Percentiles rank a stretch among this genome's conserved stretches.
These are phyloP conservation scores for Lyophyllum semitale DNA, from an alignment of 768 basidiomycete genomes.

Conservation along the genomic window DNA sequence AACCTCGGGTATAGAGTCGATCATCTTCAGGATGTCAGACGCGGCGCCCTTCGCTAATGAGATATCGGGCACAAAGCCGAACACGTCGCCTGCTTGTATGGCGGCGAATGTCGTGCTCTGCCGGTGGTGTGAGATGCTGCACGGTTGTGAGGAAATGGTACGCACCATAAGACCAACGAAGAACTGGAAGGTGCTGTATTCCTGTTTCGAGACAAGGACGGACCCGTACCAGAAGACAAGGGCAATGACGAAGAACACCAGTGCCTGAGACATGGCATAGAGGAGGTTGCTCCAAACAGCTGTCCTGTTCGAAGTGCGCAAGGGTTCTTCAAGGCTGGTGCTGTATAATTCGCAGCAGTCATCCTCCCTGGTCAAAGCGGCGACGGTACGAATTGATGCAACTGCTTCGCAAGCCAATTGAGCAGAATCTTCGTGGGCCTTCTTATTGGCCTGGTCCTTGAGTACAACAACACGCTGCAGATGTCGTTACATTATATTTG, in stretches of 20 bases:
- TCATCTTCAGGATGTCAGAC: conserved; percentile 71
- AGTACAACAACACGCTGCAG: conserved; percentile 77
- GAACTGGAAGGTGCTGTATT: conserved; percentile 65
- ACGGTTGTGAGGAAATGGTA: conserved; percentile 1
- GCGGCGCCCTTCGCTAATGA: conserved; percentile 82
- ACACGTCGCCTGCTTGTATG: conserved; percentile 86
- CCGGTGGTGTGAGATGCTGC: conserved; percentile 2
- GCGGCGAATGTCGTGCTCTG: conserved; percentile 77
- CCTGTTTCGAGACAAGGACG: conserved; percentile 52
- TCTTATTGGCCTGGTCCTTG: conserved; percentile 84
- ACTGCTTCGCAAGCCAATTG: conserved; percentile 93
- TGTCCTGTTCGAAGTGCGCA: conserved; percentile 63
- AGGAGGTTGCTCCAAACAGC: conserved; percentile 65
- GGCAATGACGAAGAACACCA: conserved; percentile 79
- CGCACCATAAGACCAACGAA: conserved; percentile 83
- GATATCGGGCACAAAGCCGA: conserved; percentile 85
- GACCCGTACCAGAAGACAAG: conserved; percentile 84
- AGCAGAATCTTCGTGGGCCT: conserved; percentile 76
- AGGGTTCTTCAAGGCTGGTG: conserved; percentile 69
- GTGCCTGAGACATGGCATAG: conserved; percentile 75
- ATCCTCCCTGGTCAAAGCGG: conserved; percentile 82
- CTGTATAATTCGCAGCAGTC: conserved; percentile 75
- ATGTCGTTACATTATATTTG: background rate
- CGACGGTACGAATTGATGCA: conserved; percentile 87
- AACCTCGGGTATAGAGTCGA: conserved; percentile 77